Evolutionary conservation across 202 grass and related monocot genomes (phyloP).

Genomic region (Eragrostis tef): DNA sequence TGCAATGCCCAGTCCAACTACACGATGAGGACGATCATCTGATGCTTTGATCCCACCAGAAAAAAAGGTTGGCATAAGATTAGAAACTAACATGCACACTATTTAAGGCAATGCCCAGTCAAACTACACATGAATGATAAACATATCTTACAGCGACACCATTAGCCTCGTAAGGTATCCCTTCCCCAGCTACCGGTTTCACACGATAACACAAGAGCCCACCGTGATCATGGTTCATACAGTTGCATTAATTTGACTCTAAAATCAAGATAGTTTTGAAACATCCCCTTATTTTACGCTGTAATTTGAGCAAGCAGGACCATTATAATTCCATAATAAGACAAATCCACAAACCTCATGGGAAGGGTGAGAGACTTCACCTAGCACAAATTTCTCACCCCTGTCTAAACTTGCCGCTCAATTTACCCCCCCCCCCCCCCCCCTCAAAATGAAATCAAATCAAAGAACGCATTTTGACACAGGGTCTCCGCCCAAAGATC

Average conservation of each 20-base stretch:
- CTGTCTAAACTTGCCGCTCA: conserved; percentile 3
- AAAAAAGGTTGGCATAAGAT: not conserved
- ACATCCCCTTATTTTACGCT: not conserved
- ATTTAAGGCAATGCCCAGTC: no score
- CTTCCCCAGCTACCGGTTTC: not conserved
- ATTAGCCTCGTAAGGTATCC: not conserved
- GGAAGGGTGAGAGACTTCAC: not conserved
- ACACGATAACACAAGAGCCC: not conserved
- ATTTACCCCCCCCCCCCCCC: no score
- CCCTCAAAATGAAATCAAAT: not conserved
- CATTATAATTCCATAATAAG: conserved; percentile 28
- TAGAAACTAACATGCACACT: not conserved
- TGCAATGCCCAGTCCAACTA: conserved; percentile 1
- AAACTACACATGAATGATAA: not conserved
- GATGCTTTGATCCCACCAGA: not conserved
- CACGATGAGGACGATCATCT: not conserved
- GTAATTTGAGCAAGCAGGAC: not conserved
- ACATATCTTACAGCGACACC: conserved; percentile 1
- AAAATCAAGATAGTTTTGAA: conserved; percentile 38
- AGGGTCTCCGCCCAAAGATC: not conserved
- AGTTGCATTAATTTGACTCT: not conserved
- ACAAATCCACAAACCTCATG: not conserved
- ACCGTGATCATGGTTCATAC: not conserved
- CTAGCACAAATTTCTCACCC: not conserved
- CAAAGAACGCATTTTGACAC: conserved; percentile 1